Conservation (phyloP, 2,329 filamentous ascomycete genomes). For the Fusarium acutatum region DNA sequence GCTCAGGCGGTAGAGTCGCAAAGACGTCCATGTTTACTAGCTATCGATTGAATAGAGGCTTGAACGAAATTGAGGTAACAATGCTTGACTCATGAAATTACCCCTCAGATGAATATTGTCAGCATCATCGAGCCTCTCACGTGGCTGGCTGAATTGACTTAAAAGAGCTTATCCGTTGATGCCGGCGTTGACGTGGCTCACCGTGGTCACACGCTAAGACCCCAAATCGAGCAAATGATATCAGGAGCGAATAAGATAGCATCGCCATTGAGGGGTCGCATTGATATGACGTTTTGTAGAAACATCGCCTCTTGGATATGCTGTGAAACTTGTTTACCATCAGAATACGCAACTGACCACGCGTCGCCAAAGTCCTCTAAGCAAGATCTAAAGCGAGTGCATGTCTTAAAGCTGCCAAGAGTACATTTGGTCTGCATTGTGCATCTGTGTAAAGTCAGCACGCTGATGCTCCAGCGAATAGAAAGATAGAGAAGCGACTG, state of each 20-base stretch:
- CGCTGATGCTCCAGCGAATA: background rate
- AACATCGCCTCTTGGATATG: background rate
- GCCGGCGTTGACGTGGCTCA: background rate
- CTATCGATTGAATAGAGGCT: background rate
- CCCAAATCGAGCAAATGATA: background rate
- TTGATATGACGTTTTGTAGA: background rate
- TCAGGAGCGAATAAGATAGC: conserved; percentile 9
- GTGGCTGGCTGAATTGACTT: background rate
- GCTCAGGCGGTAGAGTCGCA: conserved; percentile 7
- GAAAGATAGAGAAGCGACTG: background rate
- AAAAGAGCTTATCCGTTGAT: background rate
- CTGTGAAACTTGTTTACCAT: background rate
- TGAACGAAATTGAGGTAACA: background rate
- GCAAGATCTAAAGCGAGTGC: background rate
- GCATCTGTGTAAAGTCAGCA: background rate
- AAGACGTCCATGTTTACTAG: conserved; percentile 16
- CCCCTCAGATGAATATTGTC: conserved; percentile 3
- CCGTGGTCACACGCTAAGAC: background rate
- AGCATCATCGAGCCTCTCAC: conserved; percentile 10
- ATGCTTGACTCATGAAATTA: background rate
- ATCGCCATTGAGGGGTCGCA: conserved; percentile 6
- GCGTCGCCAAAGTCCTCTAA: background rate
- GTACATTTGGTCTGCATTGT: background rate
- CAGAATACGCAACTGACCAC: background rate
- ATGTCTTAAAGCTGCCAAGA: background rate